Evolutionary conservation across 2,329 filamentous ascomycete genomes (phyloP), one percentile per base, ranked within the genome.

Genomic region (Cadophora gregata): DNA sequence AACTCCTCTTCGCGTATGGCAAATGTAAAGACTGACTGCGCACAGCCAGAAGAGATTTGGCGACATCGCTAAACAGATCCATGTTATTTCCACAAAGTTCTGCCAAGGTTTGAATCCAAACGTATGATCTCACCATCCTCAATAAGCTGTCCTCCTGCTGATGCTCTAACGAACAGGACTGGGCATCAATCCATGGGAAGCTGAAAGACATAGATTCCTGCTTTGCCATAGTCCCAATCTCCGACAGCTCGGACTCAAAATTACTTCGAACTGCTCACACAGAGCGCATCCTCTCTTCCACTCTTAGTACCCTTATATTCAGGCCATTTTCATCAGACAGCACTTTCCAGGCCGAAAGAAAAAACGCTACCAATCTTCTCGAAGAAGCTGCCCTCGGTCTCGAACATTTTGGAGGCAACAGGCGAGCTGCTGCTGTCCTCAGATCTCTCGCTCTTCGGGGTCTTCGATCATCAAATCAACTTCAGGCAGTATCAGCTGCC

Each of bases 261-360:
- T 9, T 48, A 25, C 24, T 60, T 33, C 38, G 58, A 4, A 33
- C 16, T 21, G 38, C 42, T 33, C 58, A 60, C 58, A 16, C 19
- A 3, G 14, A 60, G 25, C 58, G 58, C 8, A 48, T 60, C 21
- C 48, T 60, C 24, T 25, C 42, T 1, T 48, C 4, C 16, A 29
- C 21, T 16, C 58, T 60, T 7, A 21, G n/a, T 9, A 48, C 27
- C 6, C 47, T 60, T 14, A 7, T 60, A 2, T 48, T 48, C 24
- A 42, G 50, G 58, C 58, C 21, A 4, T 60, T 60, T 25, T 60
- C 38, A 19, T 60, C 58, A 12, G 58, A 60, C 9, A 50, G 7
- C 14, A 60, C 38, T 3, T 59, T 45, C 21, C 33, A 60, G 10
- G 3, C 24, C 12, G 58, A 48, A 25, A 19, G 29, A 33, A 4